phyloP scores from a whole-genome alignment of 1,284 basidiomycete species.

The Pascua guehoae region DNA sequence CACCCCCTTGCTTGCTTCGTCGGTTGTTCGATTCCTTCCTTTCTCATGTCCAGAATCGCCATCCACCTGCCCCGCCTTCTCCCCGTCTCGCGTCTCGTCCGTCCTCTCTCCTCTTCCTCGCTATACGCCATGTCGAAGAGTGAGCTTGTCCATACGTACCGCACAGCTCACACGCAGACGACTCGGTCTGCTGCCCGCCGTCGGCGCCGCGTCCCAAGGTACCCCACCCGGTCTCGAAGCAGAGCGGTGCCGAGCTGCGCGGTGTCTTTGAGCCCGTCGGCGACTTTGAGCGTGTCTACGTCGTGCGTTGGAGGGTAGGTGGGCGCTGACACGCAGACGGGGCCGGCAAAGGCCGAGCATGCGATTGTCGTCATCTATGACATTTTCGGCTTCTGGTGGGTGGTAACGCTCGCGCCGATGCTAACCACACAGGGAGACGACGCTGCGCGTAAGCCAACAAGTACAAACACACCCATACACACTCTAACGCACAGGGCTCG shows the following conservation, averaged over 20 bases:
- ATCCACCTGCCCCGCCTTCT: too few species aligned
- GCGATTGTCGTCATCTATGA: slow-evolving; percentile 44
- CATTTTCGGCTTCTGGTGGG: slow-evolving; percentile 45
- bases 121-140: neutral
- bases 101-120: neutral
- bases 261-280: slow-evolving; percentile 26
- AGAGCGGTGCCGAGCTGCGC: slow-evolving; percentile 23
- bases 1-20: too few species aligned
- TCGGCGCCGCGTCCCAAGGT: slow-evolving; percentile 30
- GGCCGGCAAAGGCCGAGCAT: slow-evolving; percentile 33
- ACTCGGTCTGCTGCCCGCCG: slow-evolving; percentile 33
- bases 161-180: neutral
- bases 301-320: slow-evolving; percentile 17
- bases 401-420: neutral
- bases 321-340: slow-evolving; percentile 22
- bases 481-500: slow-evolving; percentile 26
- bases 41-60: too few species aligned
- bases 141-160: too few species aligned
- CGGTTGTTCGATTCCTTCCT: too few species aligned
- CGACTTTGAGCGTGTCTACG: slow-evolving; percentile 38
- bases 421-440: slow-evolving; percentile 37
- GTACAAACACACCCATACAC: too few species aligned
- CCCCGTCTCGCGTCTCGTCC: too few species aligned
- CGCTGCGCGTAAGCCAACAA: slow-evolving; percentile 24
- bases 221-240: slow-evolving; percentile 29